Evolutionary conservation across 257 asterid species (phyloP).

Genomic region (Solanum chiquidenum): DNA sequence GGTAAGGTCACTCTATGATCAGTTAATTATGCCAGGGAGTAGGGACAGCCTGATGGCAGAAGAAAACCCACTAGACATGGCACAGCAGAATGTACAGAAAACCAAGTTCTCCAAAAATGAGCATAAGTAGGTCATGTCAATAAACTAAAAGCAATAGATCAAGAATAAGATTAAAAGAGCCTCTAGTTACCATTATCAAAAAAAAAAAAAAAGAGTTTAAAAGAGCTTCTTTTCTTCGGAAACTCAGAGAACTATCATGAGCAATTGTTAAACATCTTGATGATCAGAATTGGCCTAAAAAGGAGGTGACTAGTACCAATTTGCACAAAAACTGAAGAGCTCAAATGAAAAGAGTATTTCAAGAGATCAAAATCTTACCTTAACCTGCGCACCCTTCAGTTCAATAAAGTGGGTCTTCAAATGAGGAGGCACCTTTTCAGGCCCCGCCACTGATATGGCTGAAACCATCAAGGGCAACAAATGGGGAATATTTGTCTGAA

Average conservation of each 20-base stretch:
- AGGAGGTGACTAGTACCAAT: neutral
- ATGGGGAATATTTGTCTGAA: conserved; percentile 94
- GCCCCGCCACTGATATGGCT: conserved; percentile 96
- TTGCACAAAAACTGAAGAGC: conserved; percentile 3
- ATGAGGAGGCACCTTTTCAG: conserved; percentile 82
- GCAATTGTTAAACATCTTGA: neutral
- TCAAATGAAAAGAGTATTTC: neutral
- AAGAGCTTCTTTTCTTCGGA: neutral
- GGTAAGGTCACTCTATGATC: neutral
- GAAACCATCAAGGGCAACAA: conserved; percentile 89
- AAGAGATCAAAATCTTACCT: conserved; percentile 36
- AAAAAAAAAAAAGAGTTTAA: neutral
- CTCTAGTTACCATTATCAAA: neutral
- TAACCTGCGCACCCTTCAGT: conserved; percentile 95
- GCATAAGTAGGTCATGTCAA: neutral
- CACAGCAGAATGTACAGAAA: neutral
- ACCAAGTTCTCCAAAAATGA: neutral
- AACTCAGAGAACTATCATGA: neutral
- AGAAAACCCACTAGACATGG: neutral
- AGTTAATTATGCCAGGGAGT: neutral
- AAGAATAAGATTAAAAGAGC: neutral
- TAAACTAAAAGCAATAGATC: neutral
- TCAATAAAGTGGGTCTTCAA: conserved; percentile 83
- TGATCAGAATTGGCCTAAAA: neutral
- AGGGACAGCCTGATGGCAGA: neutral